Conservation (phyloP, 305 asterid genomes). For the Solanum hybrid region DNA sequence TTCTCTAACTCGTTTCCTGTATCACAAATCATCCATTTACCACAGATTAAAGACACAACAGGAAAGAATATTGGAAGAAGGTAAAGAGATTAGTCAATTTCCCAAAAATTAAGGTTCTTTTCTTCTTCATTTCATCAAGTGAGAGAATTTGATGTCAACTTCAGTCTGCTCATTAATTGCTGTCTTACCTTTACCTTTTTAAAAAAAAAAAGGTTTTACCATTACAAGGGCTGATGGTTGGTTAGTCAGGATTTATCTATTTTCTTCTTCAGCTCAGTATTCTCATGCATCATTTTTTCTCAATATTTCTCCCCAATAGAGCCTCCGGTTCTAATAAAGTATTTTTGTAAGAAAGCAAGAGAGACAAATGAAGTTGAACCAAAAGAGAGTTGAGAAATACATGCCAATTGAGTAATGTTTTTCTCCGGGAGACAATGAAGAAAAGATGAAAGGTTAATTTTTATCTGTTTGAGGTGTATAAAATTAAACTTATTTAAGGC, state of each 20-base stretch:
- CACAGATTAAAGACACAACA: neutral
- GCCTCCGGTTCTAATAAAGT: neutral
- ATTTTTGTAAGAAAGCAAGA: neutral
- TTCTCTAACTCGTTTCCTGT: slow-evolving; percentile 76
- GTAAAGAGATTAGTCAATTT: neutral
- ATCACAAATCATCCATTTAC: neutral
- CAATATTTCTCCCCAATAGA: neutral
- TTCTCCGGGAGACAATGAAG: neutral
- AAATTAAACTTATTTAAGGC: neutral
- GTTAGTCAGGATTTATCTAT: neutral
- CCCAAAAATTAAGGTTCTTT: neutral
- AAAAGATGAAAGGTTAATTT: neutral
- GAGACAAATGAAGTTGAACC: neutral
- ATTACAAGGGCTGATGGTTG: neutral
- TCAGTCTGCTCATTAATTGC: neutral
- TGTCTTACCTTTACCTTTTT: neutral
- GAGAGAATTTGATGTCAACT: neutral
- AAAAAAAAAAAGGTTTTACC: too few species aligned
- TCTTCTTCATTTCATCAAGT: neutral
- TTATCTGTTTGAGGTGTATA: neutral
- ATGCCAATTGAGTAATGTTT: neutral
- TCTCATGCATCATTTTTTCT: neutral
- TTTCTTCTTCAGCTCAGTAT: neutral
- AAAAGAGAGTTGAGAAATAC: neutral
- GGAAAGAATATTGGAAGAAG: neutral